Conservation (phyloP, 495 filamentous ascomycete species). For the Aspergillus bridgeri region DNA sequence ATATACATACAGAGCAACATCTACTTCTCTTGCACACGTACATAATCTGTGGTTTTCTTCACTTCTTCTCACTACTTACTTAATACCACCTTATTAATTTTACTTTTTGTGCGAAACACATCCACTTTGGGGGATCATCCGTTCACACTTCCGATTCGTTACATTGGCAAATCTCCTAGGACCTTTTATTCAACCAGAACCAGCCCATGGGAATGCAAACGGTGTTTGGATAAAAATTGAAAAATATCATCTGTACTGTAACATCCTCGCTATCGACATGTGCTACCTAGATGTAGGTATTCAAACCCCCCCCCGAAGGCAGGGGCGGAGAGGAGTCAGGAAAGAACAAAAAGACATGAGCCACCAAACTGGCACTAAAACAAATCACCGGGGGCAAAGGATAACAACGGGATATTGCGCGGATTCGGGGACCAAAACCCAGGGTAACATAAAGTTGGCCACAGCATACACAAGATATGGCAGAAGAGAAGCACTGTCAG, state of each 20-base stretch:
- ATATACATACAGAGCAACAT: too few species aligned
- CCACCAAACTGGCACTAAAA: constrained; percentile 13
- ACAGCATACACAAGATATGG: constrained; percentile 13
- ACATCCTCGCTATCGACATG: not conserved
- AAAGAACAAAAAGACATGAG: constrained; percentile 6
- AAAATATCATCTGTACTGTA: not conserved
- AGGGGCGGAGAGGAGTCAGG: not conserved
- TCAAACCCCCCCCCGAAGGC: not conserved
- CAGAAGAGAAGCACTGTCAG: constrained; percentile 10
- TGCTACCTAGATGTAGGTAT: not conserved
- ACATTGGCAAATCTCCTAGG: not conserved
- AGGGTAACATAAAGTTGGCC: constrained; percentile 30
- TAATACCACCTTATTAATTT: too few species aligned
- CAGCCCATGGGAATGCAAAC: not conserved
- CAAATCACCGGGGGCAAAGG: constrained; percentile 5
- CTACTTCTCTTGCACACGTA: too few species aligned
- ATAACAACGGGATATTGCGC: constrained; percentile 22
- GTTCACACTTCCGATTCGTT: not conserved
- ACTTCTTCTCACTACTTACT: too few species aligned
- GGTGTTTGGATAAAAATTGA: not conserved
- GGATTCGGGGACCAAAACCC: constrained; percentile 23
- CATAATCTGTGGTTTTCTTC: too few species aligned
- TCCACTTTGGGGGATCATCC: not conserved
- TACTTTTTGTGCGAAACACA: too few species aligned
- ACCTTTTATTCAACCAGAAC: not conserved